Base-by-base conservation (phyloP, 768 basidiomycete genomes). In the Macrolepiota albuminosa region DNA sequence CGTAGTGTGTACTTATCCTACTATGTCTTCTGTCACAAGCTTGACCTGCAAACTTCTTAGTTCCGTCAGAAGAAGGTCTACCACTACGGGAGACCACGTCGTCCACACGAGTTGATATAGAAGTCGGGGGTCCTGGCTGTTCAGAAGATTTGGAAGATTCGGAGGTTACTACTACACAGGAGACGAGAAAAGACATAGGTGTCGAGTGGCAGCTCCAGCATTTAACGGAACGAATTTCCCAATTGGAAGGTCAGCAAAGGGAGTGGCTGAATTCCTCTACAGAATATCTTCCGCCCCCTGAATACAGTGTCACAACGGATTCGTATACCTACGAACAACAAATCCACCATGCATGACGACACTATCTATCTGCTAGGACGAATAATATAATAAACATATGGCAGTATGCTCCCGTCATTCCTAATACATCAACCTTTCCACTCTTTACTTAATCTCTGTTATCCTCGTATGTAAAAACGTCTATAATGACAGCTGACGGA, bases 191-290 rank as follows among this genome's bases (percentile, higher is more conserved):
- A 16, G 26, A 39, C 16, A 55, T 40, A n/a, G 36, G 33, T 18
- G 26, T 62, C 6, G 36, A 40, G 11, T 13, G 48, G 43, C 61
- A 62, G 26, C 34, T 62, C 21, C 58, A 54, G 37, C 48, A 33
- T 11, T 29, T 62, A 49, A 59, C 36, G 6, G 57, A 59, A 16
- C 57, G 61, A 29, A 45, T 62, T n/a, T 31, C 36, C 7, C 54
- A 62, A 39, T 52, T 62, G 53, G 58, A 62, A 43, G 61, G 55
- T 50, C 61, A 58, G 7, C 57, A 47, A 36, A 48, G 54, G 33
- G 57, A 54, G 2, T 58, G 53, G 53, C 7, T 36, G 21, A 13
- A 39, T 50, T 48, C 45, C 36, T 54, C 42, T 45, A 3, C 26
- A 36, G 39, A 56, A 31, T 39, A 54, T 26, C 37, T 45, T 13